Conservation (phyloP, 768 basidiomycete species). For the Coprinellus aureogranulatus region DNA sequence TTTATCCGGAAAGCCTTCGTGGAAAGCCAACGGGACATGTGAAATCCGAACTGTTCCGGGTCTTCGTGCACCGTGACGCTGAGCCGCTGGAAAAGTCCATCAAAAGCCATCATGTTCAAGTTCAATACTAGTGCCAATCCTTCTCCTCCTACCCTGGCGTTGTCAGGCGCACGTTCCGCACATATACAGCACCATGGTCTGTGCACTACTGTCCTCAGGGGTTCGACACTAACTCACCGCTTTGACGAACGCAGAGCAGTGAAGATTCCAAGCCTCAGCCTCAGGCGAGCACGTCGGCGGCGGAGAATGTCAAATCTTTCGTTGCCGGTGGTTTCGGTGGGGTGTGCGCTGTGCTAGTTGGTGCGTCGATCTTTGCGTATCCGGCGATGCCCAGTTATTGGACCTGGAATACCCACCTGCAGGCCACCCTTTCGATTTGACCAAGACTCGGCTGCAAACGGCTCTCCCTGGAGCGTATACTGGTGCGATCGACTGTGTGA, state of each 20-base stretch:
- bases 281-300: constrained; percentile 38
- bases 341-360: constrained; percentile 81
- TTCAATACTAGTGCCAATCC: neutral
- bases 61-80: neutral
- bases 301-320: constrained; percentile 74
- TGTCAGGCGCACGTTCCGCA: neutral
- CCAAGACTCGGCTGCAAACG: constrained; percentile 94
- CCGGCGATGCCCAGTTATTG: neutral
- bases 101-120: constrained; percentile 5
- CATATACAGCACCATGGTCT: constrained; percentile 16
- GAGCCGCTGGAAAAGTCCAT: neutral
- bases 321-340: constrained; percentile 94
- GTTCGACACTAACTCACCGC: neutral
- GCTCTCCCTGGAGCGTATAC: constrained; percentile 85
- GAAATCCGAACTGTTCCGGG: constrained; percentile 9
- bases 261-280: constrained; percentile 32
- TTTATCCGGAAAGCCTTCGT: too few relatives aligned
- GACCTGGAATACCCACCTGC: neutral
- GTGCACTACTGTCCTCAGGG: neutral
- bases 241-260: constrained; percentile 26
- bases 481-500: constrained; percentile 91
- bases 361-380: constrained; percentile 44
- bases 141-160: neutral
- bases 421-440: constrained; percentile 98
- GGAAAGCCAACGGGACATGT: neutral